Percentiles rank a stretch among this genome's conserved stretches.
These are phyloP conservation scores for Hymenoscyphus fraxineus DNA, from an alignment of 2,329 filamentous ascomycete species.

Conservation along the genomic window DNA sequence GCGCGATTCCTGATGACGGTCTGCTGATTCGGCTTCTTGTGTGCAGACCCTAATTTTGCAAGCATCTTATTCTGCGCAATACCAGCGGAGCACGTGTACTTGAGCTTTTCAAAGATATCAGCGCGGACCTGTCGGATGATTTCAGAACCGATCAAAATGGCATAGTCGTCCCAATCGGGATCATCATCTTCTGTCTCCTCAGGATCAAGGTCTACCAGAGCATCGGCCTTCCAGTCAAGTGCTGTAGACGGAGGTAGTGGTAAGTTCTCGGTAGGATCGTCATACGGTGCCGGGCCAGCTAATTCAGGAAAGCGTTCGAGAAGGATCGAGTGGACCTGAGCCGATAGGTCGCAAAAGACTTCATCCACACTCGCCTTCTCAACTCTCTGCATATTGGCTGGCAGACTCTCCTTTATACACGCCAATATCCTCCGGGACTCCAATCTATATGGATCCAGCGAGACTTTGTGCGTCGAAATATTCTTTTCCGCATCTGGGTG, in stretches of 20 bases:
- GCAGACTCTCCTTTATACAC: slow-evolving; percentile 70
- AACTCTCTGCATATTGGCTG: slow-evolving; percentile 62
- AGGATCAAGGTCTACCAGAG: slow-evolving; percentile 73
- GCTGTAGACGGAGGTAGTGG: slow-evolving; percentile 70
- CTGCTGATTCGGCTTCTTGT: slow-evolving; percentile 92
- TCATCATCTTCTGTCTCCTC: slow-evolving; percentile 70
- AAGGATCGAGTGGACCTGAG: slow-evolving; percentile 73
- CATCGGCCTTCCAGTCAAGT: slow-evolving; percentile 79
- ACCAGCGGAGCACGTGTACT: slow-evolving; percentile 90
- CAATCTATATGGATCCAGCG: slow-evolving; percentile 83
- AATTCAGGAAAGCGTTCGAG: slow-evolving; percentile 76
- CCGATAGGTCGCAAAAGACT: slow-evolving; percentile 88
- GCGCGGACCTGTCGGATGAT: slow-evolving; percentile 75
- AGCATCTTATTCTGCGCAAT: slow-evolving; percentile 91
- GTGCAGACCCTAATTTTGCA: slow-evolving; percentile 84
- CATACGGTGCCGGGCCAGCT: slow-evolving; percentile 61
- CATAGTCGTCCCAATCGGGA: slow-evolving; percentile 95
- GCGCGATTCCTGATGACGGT: slow-evolving; percentile 90
- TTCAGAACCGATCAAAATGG: slow-evolving; percentile 80
- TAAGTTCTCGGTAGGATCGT: slow-evolving; percentile 66
- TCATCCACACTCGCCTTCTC: slow-evolving; percentile 97
- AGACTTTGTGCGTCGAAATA: slow-evolving; percentile 89
- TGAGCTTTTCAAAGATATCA: slow-evolving; percentile 63
- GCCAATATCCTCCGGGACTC: slow-evolving; percentile 80
- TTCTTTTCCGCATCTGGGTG: slow-evolving; percentile 73